Percentiles rank a stretch among this genome's conserved stretches.
These are phyloP conservation scores for Diaporthe sp. DNA, from an alignment of 2,329 filamentous ascomycete genomes.

Conservation along the genomic window DNA sequence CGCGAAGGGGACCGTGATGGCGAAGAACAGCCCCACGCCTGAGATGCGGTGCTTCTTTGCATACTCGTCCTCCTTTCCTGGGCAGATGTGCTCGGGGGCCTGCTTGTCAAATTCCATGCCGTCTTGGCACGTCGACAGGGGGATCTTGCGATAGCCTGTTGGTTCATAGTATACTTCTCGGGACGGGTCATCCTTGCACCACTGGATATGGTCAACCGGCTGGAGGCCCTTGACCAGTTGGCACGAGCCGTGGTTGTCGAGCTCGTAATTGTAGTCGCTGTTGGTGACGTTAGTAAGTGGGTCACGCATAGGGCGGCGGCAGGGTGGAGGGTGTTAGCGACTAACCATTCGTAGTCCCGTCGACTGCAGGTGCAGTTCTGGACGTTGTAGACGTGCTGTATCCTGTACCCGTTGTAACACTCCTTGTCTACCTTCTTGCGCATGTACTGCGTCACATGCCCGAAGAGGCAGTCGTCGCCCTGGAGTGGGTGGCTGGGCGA, in stretches of 20 bases:
- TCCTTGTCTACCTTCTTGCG: conserved; percentile 85
- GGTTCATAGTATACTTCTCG: conserved; percentile 85
- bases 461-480: conserved; percentile 88
- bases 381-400: conserved; percentile 79
- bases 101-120: conserved; percentile 82
- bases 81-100: conserved; percentile 74
- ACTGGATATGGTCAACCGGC: conserved; percentile 66
- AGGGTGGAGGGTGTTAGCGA: conserved; percentile 39
- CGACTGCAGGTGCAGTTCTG: conserved; percentile 87
- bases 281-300: conserved; percentile 46
- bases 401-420: conserved; percentile 85
- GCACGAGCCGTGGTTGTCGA: conserved; percentile 83
- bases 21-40: conserved; percentile 86
- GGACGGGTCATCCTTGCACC: conserved; percentile 74
- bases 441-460: conserved; percentile 89
- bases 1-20: conserved; percentile 81
- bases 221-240: conserved; percentile 79
- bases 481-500: conserved; percentile 85
- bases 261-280: conserved; percentile 95
- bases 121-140: conserved; percentile 86
- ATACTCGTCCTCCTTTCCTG: conserved; percentile 86
- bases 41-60: conserved; percentile 77
- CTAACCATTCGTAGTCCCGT: conserved; percentile 93
- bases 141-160: conserved; percentile 90
- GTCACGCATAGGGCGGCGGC: not conserved